These are phyloP conservation scores for Rubus idaeus DNA, from an alignment of 306 rosid genomes.

Conservation along the genomic window DNA sequence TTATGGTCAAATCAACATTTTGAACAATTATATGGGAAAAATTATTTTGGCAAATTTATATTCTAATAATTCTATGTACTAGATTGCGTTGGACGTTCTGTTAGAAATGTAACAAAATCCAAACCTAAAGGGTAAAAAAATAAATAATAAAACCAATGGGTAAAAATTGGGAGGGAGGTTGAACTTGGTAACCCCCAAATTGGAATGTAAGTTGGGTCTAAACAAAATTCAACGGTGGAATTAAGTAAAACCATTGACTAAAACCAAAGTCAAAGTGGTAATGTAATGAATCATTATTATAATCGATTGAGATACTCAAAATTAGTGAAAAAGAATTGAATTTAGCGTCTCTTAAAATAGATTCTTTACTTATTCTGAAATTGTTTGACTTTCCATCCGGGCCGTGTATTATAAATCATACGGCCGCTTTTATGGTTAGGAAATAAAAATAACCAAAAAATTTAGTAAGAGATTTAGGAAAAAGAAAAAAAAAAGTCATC, in stretches of 20 bases:
- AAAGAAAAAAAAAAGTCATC: background rate
- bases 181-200: background rate
- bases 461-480: background rate
- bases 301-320: background rate
- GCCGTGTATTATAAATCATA: background rate
- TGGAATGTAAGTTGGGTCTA: background rate
- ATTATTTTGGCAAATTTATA: background rate
- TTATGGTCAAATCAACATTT: background rate
- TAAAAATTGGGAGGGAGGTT: conserved; percentile 2
- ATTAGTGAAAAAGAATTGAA: background rate
- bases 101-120: background rate
- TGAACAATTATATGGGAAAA: background rate
- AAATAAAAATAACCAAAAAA: background rate
- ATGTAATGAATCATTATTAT: background rate
- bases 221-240: background rate
- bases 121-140: background rate
- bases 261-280: background rate
- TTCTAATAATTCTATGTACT: background rate
- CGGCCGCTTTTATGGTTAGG: background rate
- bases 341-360: background rate
- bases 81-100: background rate
- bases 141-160: background rate
- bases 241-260: background rate
- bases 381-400: background rate
- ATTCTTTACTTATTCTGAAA: background rate